Evolutionary conservation across 2,329 filamentous ascomycete genomes (phyloP), one percentile per base, ranked within the genome.

Genomic region (Sclerotinia glacialis): DNA sequence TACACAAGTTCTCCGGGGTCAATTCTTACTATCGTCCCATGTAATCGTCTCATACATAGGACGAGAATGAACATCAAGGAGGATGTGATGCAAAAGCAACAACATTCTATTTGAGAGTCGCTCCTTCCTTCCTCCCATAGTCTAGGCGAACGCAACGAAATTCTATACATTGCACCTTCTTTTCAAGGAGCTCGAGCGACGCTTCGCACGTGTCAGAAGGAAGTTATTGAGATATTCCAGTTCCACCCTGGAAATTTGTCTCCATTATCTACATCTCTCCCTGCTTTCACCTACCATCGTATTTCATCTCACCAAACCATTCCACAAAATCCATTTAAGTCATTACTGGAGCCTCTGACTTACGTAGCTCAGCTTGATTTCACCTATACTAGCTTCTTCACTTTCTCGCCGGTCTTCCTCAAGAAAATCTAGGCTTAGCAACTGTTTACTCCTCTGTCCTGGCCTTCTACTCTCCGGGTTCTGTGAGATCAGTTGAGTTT

Each of bases 301-400:
- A 11, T 44, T 18, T 1, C 11, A 28, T n/a, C 14, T n/a, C 8
- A 26, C 11, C 16, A 18, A 21, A 12, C 14, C 2, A 11, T 42
- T 42, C 23, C 8, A 42, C 16, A 28, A 21, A 23, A 56, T 21
- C 5, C 14, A 26, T 2, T 21, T 23, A 18, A 42, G 14, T 14
- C 21, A 28, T 28, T 1, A 42, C 8, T 21, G 37, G 28, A 21
- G 5, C 16, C n/a, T 21, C 12, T 11, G 23, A 8, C 37, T 28
- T 5, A 6, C 16, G 18, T 53, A 34, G 3, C 3, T 11, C 2
- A 44, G 16, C 16, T 12, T 40, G 14, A 5, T 14, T 14, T 21
- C 14, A 21, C 9, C 9, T 42, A 2, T 5, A 2, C 7, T 7
- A 9, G 9, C n/a, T 1, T n/a, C 4, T 5, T 5, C 0, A 23